Evolutionary conservation across 495 filamentous ascomycete species (phyloP).

Genomic region (Podospora australis): DNA sequence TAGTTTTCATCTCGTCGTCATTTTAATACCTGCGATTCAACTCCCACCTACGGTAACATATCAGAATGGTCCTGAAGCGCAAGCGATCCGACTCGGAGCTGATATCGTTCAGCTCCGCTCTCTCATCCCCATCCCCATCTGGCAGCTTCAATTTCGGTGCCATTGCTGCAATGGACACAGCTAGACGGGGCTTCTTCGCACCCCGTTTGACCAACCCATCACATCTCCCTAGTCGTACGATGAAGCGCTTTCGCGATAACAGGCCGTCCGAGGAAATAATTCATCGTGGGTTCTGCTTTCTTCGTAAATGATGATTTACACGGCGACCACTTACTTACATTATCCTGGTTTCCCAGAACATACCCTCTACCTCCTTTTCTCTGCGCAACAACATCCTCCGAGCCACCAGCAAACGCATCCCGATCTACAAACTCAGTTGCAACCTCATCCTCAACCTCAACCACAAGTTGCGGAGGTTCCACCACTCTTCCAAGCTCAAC

Average conservation of each 20-base stretch:
- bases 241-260: conserved; percentile 46
- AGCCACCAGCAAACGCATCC: not conserved
- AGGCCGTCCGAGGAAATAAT: conserved; percentile 43
- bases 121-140: conserved; percentile 29
- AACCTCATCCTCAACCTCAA: not conserved
- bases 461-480: not conserved
- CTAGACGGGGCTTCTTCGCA: conserved; percentile 18
- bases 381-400: conserved; percentile 36
- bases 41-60: not conserved
- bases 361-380: conserved; percentile 41
- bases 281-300: conserved; percentile 33
- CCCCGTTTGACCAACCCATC: conserved; percentile 18
- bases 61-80: conserved; percentile 43
- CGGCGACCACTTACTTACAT: conserved; percentile 7
- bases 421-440: conserved; percentile 8
- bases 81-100: conserved; percentile 47
- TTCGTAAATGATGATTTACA: not conserved
- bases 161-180: conserved; percentile 17
- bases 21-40: not conserved
- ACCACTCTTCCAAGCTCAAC: conserved; percentile 3
- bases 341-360: conserved; percentile 28
- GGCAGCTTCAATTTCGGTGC: conserved; percentile 23
- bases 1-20: not conserved
- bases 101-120: conserved; percentile 30
- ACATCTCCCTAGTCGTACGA: conserved; percentile 38